Percentiles rank a stretch among this genome's conserved stretches.
phyloP scores from a whole-genome alignment of 345 rosid genomes.

The Lepidium didymum region DNA sequence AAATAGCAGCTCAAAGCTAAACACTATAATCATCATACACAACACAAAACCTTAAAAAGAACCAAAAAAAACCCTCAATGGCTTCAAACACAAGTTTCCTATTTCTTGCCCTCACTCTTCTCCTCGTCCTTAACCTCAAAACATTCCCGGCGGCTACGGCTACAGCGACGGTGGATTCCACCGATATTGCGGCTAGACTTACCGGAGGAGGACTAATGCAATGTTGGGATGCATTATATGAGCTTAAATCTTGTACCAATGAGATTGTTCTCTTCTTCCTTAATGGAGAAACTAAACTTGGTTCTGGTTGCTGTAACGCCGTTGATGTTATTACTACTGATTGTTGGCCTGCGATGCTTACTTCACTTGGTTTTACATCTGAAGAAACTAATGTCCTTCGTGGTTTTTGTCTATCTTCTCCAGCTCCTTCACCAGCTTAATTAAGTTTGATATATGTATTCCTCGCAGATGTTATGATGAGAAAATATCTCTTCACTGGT shows the following conservation, averaged over 20 bases:
- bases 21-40: background rate
- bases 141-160: background rate
- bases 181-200: conserved; percentile 26
- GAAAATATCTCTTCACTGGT: background rate
- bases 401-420: conserved; percentile 43
- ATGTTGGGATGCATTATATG: conserved; percentile 55
- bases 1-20: background rate
- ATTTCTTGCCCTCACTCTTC: background rate
- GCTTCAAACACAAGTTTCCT: conserved; percentile 14
- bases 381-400: conserved; percentile 54
- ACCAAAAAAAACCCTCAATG: background rate
- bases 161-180: background rate
- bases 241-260: conserved; percentile 56
- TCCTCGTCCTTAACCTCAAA: background rate
- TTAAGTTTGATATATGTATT: background rate
- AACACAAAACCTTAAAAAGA: background rate
- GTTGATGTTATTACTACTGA: conserved; percentile 42
- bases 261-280: conserved; percentile 59
- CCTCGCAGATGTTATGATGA: background rate
- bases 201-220: conserved; percentile 37
- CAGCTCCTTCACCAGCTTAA: conserved; percentile 12
- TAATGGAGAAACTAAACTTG: conserved; percentile 49
- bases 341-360: conserved; percentile 83
- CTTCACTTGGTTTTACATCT: conserved; percentile 56
- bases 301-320: conserved; percentile 47